phyloP scores from a whole-genome alignment of 176 grass and related monocot species.

The Oryza brachyantha region DNA sequence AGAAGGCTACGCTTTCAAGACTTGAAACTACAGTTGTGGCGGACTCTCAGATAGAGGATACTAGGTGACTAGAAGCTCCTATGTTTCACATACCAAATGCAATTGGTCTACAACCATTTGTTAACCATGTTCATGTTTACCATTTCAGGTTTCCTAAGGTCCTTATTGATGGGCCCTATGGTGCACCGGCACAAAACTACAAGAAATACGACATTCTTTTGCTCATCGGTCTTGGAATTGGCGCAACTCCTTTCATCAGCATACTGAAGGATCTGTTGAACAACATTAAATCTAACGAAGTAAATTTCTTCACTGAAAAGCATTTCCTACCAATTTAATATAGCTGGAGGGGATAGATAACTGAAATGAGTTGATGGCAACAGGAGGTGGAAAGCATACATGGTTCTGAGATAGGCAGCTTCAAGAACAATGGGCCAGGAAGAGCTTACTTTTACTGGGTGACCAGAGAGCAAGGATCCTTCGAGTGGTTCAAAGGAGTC shows the following conservation, averaged over 20 bases:
- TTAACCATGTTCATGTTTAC: not conserved
- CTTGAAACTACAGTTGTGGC: slow-evolving; percentile 96
- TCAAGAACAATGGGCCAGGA: slow-evolving; percentile 71
- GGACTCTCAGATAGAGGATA: slow-evolving; percentile 62
- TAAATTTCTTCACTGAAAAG: slow-evolving; percentile 38
- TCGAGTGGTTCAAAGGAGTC: slow-evolving; percentile 99
- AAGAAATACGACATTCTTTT: slow-evolving; percentile 98
- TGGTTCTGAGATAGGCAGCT: slow-evolving; percentile 56
- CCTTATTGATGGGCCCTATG: slow-evolving; percentile 86
- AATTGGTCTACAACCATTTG: slow-evolving; percentile 4
- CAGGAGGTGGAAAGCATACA: slow-evolving; percentile 61
- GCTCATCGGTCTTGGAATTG: slow-evolving; percentile 91
- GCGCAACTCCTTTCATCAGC: slow-evolving; percentile 98
- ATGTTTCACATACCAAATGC: slow-evolving; percentile 2
- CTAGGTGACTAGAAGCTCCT: slow-evolving; percentile 48
- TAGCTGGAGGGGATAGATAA: slow-evolving; percentile 20
- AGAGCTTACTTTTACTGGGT: slow-evolving; percentile 99
- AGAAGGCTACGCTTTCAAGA: slow-evolving; percentile 89
- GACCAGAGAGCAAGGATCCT: slow-evolving; percentile 97
- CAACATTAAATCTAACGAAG: slow-evolving; percentile 71
- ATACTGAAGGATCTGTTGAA: slow-evolving; percentile 94
- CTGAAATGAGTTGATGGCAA: slow-evolving; percentile 32
- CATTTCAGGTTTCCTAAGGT: slow-evolving; percentile 78
- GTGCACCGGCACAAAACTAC: slow-evolving; percentile 98
- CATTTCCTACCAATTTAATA: not conserved